Evolutionary conservation across 768 basidiomycete species (phyloP).

Genomic region (Pleurotus ostreatus): DNA sequence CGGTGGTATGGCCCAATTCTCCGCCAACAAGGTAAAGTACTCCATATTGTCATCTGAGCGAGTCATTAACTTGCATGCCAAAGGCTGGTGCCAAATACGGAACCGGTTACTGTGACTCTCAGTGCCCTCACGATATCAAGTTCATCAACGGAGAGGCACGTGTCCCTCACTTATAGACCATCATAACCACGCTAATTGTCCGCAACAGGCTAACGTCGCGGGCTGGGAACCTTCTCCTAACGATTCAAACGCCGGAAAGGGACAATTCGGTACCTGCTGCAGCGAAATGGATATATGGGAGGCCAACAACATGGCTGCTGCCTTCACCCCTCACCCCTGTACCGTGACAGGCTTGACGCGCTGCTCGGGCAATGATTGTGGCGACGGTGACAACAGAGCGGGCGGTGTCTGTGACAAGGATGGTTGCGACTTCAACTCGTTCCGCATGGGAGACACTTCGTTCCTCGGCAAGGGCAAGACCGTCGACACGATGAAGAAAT

Average conservation of each 20-base stretch:
- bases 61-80: too few species aligned
- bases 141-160: constrained; percentile 39
- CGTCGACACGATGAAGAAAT: constrained; percentile 33
- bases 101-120: constrained; percentile 46
- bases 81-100: constrained; percentile 38
- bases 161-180: background rate
- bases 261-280: constrained; percentile 34
- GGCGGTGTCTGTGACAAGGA: constrained; percentile 36
- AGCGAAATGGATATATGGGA: constrained; percentile 44
- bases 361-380: constrained; percentile 30
- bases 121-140: constrained; percentile 42
- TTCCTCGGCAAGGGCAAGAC: constrained; percentile 37
- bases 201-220: constrained; percentile 28
- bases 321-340: constrained; percentile 40
- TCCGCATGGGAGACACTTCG: constrained; percentile 35
- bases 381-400: constrained; percentile 21
- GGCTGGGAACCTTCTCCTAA: constrained; percentile 27
- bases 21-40: constrained; percentile 30
- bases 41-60: background rate
- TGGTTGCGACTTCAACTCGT: constrained; percentile 48
- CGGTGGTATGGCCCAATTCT: constrained; percentile 34
- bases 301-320: constrained; percentile 32
- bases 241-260: constrained; percentile 33
- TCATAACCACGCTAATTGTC: background rate
- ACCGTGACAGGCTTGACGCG: constrained; percentile 27